These are phyloP conservation scores for Aspergillus melleus DNA, from an alignment of 2,329 filamentous ascomycete species.

Conservation along the genomic window DNA sequence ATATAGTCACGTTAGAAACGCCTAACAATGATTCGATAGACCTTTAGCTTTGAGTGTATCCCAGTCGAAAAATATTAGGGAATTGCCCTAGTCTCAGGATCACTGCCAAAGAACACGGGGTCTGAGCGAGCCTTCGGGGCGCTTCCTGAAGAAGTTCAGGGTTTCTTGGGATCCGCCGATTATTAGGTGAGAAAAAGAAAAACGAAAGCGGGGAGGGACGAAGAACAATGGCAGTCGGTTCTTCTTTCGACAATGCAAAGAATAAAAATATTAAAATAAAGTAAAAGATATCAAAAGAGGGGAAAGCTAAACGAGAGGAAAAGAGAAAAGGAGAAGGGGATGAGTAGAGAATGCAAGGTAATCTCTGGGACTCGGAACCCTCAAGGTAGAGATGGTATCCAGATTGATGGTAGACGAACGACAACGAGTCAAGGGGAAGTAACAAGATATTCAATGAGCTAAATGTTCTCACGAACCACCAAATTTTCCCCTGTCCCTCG, in stretches of 20 bases:
- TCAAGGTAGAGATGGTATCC: background rate
- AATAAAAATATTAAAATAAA: background rate
- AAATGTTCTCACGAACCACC: background rate
- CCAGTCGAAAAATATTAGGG: slow-evolving; percentile 1
- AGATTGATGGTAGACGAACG: background rate
- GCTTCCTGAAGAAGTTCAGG: slow-evolving; percentile 29
- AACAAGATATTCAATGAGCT: slow-evolving; percentile 5
- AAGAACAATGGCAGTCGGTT: background rate
- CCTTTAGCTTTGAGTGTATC: background rate
- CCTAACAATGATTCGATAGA: background rate
- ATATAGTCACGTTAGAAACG: slow-evolving; percentile 7
- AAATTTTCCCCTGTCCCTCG: slow-evolving; percentile 9
- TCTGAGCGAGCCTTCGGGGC: slow-evolving; percentile 29
- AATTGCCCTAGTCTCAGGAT: slow-evolving; percentile 1
- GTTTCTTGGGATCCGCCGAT: slow-evolving; percentile 20
- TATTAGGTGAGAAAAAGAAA: slow-evolving; percentile 16
- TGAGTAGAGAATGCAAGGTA: background rate
- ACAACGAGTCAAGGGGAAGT: slow-evolving; percentile 1
- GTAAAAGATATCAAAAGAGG: background rate
- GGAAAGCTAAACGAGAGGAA: background rate
- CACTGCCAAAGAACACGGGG: slow-evolving; percentile 21
- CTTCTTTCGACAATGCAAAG: too few relatives aligned
- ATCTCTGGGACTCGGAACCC: background rate
- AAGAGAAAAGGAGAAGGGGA: background rate
- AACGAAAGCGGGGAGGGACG: background rate